Base-by-base conservation (phyloP, 2,329 filamentous ascomycete genomes). In the Stagonosporopsis rhizophila region DNA sequence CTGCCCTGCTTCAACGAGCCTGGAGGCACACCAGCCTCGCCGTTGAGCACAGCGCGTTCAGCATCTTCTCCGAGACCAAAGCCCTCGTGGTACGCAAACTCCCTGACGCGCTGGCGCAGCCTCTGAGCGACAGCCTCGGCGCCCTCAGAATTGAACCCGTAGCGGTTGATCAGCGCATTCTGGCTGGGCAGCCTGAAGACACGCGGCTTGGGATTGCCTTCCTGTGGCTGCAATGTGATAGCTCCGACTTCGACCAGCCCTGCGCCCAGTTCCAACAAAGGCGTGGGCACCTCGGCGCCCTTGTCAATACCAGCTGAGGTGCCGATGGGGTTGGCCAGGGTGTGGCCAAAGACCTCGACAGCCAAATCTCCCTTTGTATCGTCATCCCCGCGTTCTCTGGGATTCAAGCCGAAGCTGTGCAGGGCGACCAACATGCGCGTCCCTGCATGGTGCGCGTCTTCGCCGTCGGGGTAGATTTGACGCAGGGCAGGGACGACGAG, bases 241-340 rank as follows among this genome's bases (percentile, higher is more conserved):
- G 94, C 95, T 59, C 95, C 95, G 2, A 99, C 89, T 74, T 99
- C 95, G 27, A 99, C 91, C 34, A 98, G 83, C 3, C 87, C 89
- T 22, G 94, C 88, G 28, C 95, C 95, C 3, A 97, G 80, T 7
- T 88, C 91, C 72, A 98, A 90, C 32, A 99, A 82, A 14, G 88
- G 85, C 68, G 94, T 90, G 1, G 93, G 90, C 50, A 98, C 88
- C 60, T 96, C 91, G 50, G 89, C 95, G 71, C 96, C 86, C 81
- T 99, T 98, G 80, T 98, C 95, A 39, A 99, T 87, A 9, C 95
- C 95, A 5, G 92, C 95, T n/a, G 92, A 96, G 61, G 96, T 96
- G 53, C 90, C 95, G 68, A 99, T 87, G 1, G 95, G 95, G 77
- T 97, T 98, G 68, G 85, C 82, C 42, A 99, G 79, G 4, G 80